Evolutionary conservation across 169 alveolate genomes (phyloP).

Genomic region (Eimeria acervulina): DNA sequence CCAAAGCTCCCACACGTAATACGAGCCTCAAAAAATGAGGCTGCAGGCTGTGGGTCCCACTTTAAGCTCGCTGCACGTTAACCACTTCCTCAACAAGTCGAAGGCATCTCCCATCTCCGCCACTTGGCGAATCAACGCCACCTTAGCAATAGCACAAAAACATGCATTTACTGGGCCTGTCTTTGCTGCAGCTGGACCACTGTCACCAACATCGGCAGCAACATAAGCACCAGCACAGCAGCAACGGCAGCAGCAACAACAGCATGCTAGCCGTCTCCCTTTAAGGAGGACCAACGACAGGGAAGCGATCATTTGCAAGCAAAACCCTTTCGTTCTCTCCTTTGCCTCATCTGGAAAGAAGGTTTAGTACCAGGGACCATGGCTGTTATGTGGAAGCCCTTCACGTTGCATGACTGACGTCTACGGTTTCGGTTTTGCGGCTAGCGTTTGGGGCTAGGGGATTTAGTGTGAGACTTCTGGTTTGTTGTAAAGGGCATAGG

Average conservation of each 20-base stretch:
- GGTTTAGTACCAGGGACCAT: not conserved
- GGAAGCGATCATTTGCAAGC: not conserved
- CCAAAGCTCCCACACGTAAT: not conserved
- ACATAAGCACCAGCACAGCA: not conserved
- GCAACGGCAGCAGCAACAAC: not conserved
- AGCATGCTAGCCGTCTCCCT: not conserved
- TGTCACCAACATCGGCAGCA: not conserved
- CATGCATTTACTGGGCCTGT: not conserved
- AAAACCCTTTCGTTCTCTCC: not conserved
- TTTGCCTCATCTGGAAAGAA: not conserved
- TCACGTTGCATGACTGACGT: not conserved
- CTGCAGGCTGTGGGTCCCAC: constrained; percentile 62
- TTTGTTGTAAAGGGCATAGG: not conserved
- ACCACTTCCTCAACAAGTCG: constrained; percentile 82
- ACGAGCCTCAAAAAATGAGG: not conserved
- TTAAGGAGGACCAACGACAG: not conserved
- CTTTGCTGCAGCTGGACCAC: not conserved
- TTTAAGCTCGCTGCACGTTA: constrained; percentile 86
- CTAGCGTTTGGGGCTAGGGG: not conserved
- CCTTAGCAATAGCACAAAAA: not conserved
- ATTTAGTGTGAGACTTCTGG: not conserved
- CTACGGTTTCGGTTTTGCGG: not conserved
- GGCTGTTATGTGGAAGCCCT: not conserved
- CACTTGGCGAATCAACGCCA: constrained; percentile 49
- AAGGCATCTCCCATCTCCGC: constrained; percentile 84